Evolutionary conservation across 805 yeast species (phyloP), one percentile per base, ranked within the genome.

Genomic region (Ogataea paradorogensis): DNA sequence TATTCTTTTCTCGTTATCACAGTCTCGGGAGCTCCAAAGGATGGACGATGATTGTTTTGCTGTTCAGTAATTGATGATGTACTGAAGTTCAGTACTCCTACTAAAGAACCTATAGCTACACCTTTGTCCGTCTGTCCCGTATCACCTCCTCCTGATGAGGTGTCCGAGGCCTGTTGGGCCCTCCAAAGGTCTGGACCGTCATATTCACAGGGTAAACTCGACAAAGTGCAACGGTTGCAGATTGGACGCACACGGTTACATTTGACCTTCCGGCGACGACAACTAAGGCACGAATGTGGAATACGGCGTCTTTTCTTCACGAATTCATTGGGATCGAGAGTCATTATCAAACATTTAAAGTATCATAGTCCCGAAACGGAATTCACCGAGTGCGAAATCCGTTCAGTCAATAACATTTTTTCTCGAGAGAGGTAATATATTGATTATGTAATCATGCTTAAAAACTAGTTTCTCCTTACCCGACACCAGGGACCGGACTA

Each of bases 201-300:
- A 33, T 53, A 55, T 11, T 41, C 47, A 36, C 59, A 55, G 1
- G 8, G 16, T 11, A 43, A 23, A n/a, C 30, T 33, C 10, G 51
- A 37, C 16, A 48, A 45, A 3, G 30, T 25, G 30, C 59, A 55
- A 30, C 49, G 26, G 9, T 46, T 35, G 40, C 59, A 55, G 2
- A 39, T 24, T 2, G 59, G 59, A 33, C 49, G 44, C 3, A 24
- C 33, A n/a, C 57, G 40, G 32, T 53, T 53, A 38, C 59, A 55
- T 40, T 55, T 55, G 28, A 53, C 45, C 43, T 55, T 55, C 9
- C 51, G 22, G 14, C 43, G 46, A 10, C 59, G 41, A 32, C 59
- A 55, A 15, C 40, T 38, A 13, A 51, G 23, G 28, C 59, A 55
- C 4, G 59, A 55, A 27, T 48, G 48, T 11, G 58, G 58, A 8